Base-by-base conservation (phyloP, 1,139 yeast species). In the Saccharomyces hybrid region DNA sequence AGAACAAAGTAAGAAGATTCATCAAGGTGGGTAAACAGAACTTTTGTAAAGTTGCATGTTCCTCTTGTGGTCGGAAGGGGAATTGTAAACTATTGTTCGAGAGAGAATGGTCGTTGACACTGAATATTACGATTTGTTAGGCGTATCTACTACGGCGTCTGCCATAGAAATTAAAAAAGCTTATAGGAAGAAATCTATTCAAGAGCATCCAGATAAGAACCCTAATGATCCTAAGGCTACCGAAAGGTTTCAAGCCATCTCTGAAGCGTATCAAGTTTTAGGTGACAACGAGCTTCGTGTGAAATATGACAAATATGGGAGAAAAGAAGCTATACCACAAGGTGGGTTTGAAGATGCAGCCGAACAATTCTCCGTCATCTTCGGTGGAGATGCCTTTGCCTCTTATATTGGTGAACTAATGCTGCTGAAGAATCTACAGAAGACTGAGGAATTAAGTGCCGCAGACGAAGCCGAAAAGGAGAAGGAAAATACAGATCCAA, bases 141-240 rank as follows among this genome's bases (percentile, higher is more conserved):
- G 81, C 31, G 77, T 91, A 27, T 63, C 75, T 32, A 74, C 84
- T 1, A 78, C 80, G 16, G 97, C 97, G 44, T 80, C 88, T 2
- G 81, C 84, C 5, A 77, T 84, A 26, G 95, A 88, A 55, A 90
- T 91, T 71, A 91, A 91, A 71, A 88, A 87, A 69, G 96, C 97
- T 0, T 91, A 91, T 73, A 78, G 98, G 58, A 85, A 85, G 70
- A 84, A 86, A 67, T 96, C 97, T 6, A 82, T 91, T 57, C 78
- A 75, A 57, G 85, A 87, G 64, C 98, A 91, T 69, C 98, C 98
- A 1, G 98, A 91, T 71, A 91, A 91, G 75, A 89, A 91, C 65
- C 96, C 96, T 24, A 82, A 84, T 60, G 73, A 71, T 57, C 91
- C 93, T 5, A 75, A 75, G 29, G 96, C 97, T 4, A 91, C 91